phyloP scores from a whole-genome alignment of 2,329 filamentous ascomycete species.

The Neopestalotiopsis sp. region DNA sequence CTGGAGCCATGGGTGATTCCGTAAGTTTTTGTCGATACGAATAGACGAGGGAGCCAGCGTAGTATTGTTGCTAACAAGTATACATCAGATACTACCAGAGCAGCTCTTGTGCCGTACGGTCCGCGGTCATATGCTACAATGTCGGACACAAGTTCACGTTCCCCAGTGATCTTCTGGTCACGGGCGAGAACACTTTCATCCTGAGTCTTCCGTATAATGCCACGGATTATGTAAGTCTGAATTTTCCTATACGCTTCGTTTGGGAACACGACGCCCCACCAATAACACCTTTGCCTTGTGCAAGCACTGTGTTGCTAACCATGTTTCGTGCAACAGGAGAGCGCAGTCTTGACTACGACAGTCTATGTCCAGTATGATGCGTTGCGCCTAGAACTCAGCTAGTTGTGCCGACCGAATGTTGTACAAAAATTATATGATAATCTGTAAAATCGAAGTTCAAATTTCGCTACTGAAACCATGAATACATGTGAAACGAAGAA shows the following conservation, averaged over 20 bases:
- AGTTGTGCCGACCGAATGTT: background rate
- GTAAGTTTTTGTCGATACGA: conserved; percentile 23
- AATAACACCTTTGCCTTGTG: too few species aligned
- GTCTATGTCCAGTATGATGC: conserved; percentile 72
- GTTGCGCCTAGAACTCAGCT: conserved; percentile 58
- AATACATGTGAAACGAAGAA: background rate
- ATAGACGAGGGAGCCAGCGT: too few species aligned
- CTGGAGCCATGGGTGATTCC: conserved; percentile 62
- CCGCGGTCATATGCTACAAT: conserved; percentile 66
- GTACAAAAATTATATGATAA: background rate
- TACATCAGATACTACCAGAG: conserved; percentile 48
- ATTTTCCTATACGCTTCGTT: background rate
- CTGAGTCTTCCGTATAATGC: conserved; percentile 64
- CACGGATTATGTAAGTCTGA: conserved; percentile 47
- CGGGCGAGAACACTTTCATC: conserved; percentile 59
- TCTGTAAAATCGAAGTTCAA: background rate
- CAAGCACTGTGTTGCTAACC: background rate
- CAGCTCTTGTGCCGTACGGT: conserved; percentile 64
- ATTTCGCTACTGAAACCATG: too few species aligned
- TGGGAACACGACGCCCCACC: background rate
- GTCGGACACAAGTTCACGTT: conserved; percentile 65
- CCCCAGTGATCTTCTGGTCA: conserved; percentile 50
- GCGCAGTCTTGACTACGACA: conserved; percentile 56
- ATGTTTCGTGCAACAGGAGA: conserved; percentile 45
- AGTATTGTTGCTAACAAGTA: too few species aligned